phyloP scores from a whole-genome alignment of 2,329 filamentous ascomycete genomes.

The Diplodia mutila region DNA sequence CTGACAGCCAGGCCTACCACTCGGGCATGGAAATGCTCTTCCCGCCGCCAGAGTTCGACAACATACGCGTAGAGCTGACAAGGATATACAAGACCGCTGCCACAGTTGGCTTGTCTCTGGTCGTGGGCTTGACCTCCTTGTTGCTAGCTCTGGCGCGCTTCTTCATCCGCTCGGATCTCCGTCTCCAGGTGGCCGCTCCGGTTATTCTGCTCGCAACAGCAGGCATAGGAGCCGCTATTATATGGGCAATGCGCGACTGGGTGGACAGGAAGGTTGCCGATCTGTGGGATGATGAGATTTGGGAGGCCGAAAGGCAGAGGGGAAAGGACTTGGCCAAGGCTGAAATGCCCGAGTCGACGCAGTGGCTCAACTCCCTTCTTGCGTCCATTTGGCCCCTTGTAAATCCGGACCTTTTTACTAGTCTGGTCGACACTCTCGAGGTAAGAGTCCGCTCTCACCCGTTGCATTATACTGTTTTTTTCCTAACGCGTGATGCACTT shows the following conservation, averaged over 20 bases:
- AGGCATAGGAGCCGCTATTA: conserved; percentile 38
- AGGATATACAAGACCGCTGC: conserved; percentile 52
- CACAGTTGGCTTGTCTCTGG: conserved; percentile 43
- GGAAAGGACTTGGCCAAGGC: conserved; percentile 53
- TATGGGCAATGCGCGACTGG: conserved; percentile 61
- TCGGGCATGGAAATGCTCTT: conserved; percentile 55
- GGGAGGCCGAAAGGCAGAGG: conserved; percentile 64
- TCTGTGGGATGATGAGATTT: conserved; percentile 70
- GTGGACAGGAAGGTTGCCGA: conserved; percentile 63
- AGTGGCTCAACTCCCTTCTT: conserved; percentile 73
- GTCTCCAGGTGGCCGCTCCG: conserved; percentile 36
- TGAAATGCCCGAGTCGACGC: conserved; percentile 65
- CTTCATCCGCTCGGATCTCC: conserved; percentile 17
- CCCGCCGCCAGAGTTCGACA: conserved; percentile 57
- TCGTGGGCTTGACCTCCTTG: conserved; percentile 42
- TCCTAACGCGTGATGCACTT: neutral
- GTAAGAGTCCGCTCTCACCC: conserved; percentile 28
- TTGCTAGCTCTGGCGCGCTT: conserved; percentile 31
- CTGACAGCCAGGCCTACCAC: conserved; percentile 34
- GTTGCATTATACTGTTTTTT: neutral
- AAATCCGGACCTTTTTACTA: conserved; percentile 74
- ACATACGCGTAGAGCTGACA: conserved; percentile 49
- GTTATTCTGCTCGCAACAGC: conserved; percentile 31
- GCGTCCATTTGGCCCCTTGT: conserved; percentile 73
- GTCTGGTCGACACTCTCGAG: conserved; percentile 70